Percentiles rank a stretch among this genome's conserved stretches.
Evolutionary conservation across 2,329 filamentous ascomycete species (phyloP).

Genomic region (Raffaelea deltoideospora): DNA sequence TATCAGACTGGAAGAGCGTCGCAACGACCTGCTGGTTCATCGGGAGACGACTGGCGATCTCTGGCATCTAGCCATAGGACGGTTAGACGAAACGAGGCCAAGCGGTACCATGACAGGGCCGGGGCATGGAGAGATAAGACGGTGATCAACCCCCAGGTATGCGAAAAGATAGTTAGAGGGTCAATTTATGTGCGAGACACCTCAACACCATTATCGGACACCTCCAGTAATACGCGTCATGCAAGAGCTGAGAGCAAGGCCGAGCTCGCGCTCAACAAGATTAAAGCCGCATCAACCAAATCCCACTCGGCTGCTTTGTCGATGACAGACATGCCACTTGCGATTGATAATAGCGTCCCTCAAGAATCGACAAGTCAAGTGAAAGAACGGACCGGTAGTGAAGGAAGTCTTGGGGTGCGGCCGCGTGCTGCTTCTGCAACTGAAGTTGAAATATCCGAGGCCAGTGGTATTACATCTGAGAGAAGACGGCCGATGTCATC

Average conservation of each 20-base stretch:
- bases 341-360: too few relatives aligned
- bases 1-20: too few relatives aligned
- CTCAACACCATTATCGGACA: too few relatives aligned
- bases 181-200: constrained; percentile 8
- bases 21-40: neutral
- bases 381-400: constrained; percentile 5
- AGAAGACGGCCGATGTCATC: constrained; percentile 14
- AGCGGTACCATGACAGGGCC: constrained; percentile 26
- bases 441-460: neutral
- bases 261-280: constrained; percentile 25
- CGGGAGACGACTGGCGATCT: neutral
- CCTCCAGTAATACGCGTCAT: too few relatives aligned
- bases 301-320: too few relatives aligned
- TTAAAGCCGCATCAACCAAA: constrained; percentile 22
- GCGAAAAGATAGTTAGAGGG: too few relatives aligned
- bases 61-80: constrained; percentile 19
- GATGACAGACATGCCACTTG: too few relatives aligned
- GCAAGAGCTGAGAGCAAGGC: constrained; percentile 25
- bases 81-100: constrained; percentile 21
- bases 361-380: neutral
- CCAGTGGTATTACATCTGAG: constrained; percentile 5
- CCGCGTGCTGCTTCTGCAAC: constrained; percentile 13
- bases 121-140: constrained; percentile 28
- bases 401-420: constrained; percentile 10
- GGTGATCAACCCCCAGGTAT: constrained; percentile 23